phyloP scores from a whole-genome alignment of 1,284 basidiomycete genomes.

The Papiliotrema fonsecae region DNA sequence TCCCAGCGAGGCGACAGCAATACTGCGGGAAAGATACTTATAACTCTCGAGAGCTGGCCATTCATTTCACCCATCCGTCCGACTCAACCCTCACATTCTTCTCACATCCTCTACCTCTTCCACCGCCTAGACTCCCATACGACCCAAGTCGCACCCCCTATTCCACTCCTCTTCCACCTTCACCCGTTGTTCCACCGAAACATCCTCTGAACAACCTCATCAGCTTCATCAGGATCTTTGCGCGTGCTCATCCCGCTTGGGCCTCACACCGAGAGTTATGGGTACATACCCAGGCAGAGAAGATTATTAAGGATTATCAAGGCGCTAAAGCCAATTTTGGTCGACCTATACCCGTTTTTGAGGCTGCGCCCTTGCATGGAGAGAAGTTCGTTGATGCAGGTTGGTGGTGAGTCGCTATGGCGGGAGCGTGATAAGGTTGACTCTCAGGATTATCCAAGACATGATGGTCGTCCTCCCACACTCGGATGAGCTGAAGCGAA shows the following conservation, averaged over 20 bases:
- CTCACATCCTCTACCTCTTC: background rate
- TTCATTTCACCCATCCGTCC: constrained; percentile 17
- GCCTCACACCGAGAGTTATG: constrained; percentile 14
- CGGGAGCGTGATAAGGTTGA: background rate
- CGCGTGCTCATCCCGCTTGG: constrained; percentile 21
- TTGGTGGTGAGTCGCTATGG: constrained; percentile 13
- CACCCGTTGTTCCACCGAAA: constrained; percentile 6
- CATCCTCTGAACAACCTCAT: constrained; percentile 18
- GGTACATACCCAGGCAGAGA: constrained; percentile 18
- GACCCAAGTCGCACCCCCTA: constrained; percentile 9
- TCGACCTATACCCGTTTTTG: constrained; percentile 21
- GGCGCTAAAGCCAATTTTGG: constrained; percentile 18
- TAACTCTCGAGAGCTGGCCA: background rate
- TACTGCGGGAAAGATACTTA: background rate
- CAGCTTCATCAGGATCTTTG: constrained; percentile 18
- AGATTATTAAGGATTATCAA: constrained; percentile 14
- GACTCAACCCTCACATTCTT: constrained; percentile 17
- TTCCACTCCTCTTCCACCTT: constrained; percentile 10
- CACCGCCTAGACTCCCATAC: background rate
- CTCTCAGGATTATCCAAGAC: constrained; percentile 5
- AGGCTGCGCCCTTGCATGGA: background rate
- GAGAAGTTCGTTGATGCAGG: constrained; percentile 10
- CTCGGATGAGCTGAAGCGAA: constrained; percentile 10
- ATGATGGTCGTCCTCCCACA: constrained; percentile 2
- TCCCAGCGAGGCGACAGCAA: background rate